These are phyloP conservation scores for Petunia axillaris DNA, from an alignment of 257 asterid genomes.

Conservation along the genomic window DNA sequence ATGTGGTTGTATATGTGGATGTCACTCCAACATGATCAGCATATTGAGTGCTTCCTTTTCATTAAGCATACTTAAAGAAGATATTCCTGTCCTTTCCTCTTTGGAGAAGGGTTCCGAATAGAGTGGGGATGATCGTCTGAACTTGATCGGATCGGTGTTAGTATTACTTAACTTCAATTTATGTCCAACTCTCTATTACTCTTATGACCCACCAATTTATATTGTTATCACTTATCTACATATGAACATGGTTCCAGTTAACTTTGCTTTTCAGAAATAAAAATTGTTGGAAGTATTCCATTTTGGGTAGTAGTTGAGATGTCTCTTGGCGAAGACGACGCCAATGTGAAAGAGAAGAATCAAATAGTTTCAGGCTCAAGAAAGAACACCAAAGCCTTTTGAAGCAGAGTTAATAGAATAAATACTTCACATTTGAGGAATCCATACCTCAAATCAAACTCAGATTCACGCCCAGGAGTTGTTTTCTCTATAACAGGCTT, in stretches of 20 bases:
- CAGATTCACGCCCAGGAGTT: constrained; percentile 91
- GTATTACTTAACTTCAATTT: background rate
- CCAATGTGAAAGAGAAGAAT: background rate
- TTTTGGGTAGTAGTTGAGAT: background rate
- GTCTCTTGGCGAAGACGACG: background rate
- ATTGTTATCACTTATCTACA: background rate
- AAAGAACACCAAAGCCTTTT: constrained; percentile 17
- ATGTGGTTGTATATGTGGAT: background rate
- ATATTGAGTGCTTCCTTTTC: background rate
- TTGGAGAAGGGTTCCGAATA: background rate
- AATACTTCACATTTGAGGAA: constrained; percentile 21
- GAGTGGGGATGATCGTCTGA: background rate
- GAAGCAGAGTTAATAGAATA: background rate
- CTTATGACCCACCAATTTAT: constrained; percentile 9
- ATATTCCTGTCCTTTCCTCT: background rate
- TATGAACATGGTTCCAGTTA: background rate
- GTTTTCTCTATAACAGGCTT: constrained; percentile 87
- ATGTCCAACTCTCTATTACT: background rate
- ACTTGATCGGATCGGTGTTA: background rate
- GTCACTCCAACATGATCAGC: background rate
- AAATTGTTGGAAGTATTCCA: background rate
- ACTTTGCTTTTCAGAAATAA: background rate
- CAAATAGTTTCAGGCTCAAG: background rate
- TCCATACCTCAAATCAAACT: constrained; percentile 86
- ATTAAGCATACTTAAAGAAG: background rate